These are phyloP conservation scores for Metschnikowia corniflorae DNA, from an alignment of 805 yeast genomes.

Conservation along the genomic window DNA sequence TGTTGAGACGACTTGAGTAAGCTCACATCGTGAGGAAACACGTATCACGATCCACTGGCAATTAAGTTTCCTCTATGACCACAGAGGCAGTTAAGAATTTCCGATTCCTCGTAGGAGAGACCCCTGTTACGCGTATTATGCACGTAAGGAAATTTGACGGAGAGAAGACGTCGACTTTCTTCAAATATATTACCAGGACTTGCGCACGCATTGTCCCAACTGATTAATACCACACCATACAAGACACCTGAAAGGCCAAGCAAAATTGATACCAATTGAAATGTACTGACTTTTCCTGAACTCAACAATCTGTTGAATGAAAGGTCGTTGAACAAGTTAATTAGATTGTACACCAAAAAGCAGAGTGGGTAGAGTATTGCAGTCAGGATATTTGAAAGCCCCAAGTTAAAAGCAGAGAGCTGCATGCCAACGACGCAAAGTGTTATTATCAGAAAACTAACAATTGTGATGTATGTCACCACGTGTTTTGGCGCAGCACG, in stretches of 20 bases:
- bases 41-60: neutral
- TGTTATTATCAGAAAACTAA: slow-evolving; percentile 49
- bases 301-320: slow-evolving; percentile 63
- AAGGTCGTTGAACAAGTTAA: slow-evolving; percentile 46
- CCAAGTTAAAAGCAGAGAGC: slow-evolving; percentile 68
- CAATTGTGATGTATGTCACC: slow-evolving; percentile 35
- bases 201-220: slow-evolving; percentile 45
- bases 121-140: no score
- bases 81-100: slow-evolving; percentile 12
- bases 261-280: slow-evolving; percentile 47
- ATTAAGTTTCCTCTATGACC: neutral
- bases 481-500: slow-evolving; percentile 20
- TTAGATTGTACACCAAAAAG: slow-evolving; percentile 75
- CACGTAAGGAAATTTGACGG: slow-evolving; percentile 18
- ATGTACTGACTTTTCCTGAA: slow-evolving; percentile 33
- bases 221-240: slow-evolving; percentile 66
- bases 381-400: slow-evolving; percentile 66
- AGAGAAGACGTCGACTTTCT: slow-evolving; percentile 11
- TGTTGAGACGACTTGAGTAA: neutral
- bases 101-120: slow-evolving; percentile 18
- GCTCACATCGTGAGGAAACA: neutral
- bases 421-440: slow-evolving; percentile 66
- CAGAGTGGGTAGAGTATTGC: slow-evolving; percentile 80
- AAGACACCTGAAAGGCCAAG: slow-evolving; percentile 49
- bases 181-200: slow-evolving; percentile 2